Evolutionary conservation across 768 basidiomycete species (phyloP), one percentile per base, ranked within the genome.

Genomic region (Mycena galericulata): DNA sequence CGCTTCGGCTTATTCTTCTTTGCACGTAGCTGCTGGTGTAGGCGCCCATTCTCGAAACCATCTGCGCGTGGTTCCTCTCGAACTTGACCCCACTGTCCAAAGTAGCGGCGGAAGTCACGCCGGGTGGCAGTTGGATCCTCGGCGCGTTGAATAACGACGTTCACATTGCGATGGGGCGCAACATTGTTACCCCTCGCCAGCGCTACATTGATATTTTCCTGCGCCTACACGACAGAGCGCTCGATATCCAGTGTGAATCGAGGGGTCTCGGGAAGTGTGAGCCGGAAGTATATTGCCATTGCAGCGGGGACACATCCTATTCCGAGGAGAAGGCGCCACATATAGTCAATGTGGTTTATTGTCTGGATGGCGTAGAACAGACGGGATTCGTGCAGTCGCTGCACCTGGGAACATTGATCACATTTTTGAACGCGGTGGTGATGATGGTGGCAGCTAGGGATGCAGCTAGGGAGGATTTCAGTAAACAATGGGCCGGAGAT

Each of bases 221-320:
- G 62, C 6, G 94, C 95, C 75, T 90, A 91, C 40, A 86, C 83
- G 43, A 97, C 81, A 77, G 96, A 95, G 56, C 91, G 86, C 78
- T 95, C 93, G 67, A 97, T 88, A 83, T 97, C 95, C 92, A 96
- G 95, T 67, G 94, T 97, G 77, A 86, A 88, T 70, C 95, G 93
- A 30, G 95, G 95, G 0, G 95, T 96, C 78, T 96, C 95, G 3
- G 95, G 94, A 73, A 97, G 96, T 18, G 94, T 96, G 29, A 96
- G 86, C 76, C 95, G 93, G 92, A 94, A 96, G 83, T 95, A 96
- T 56, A 96, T 88, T 22, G 94, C 95, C 62, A 95, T 76, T 43
- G 83, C 85, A 60, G 88, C 95, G 32, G 95, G 95, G 55, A 97
- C 83, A 60, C 91, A 92, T 54, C 95, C 95, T 41, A 96, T 84